Conservation (phyloP, 495 filamentous ascomycete genomes). For the Durotheca rogersii region DNA sequence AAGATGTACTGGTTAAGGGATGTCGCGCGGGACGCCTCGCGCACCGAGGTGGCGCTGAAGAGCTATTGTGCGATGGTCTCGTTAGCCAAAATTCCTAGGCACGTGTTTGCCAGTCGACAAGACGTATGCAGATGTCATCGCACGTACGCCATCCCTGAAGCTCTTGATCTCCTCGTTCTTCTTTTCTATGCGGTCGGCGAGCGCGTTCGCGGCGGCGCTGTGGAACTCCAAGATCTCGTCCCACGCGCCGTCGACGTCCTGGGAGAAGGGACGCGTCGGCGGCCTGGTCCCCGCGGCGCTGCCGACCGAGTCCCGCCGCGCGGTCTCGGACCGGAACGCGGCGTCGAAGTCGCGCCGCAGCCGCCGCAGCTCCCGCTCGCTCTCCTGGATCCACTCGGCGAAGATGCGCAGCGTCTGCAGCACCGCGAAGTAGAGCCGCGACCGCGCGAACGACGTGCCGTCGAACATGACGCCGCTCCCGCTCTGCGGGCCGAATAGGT, state of each 20-base stretch:
- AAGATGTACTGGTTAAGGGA: conserved; percentile 61
- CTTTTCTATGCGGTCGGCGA: conserved; percentile 24
- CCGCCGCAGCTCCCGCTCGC: conserved; percentile 35
- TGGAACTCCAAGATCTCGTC: conserved; percentile 31
- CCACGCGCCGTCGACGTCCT: conserved; percentile 41
- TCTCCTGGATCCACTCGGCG: conserved; percentile 33
- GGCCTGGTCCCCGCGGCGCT: neutral
- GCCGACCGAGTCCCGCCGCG: conserved; percentile 6
- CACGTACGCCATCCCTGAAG: conserved; percentile 26
- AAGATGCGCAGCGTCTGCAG: conserved; percentile 20
- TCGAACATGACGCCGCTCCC: conserved; percentile 14
- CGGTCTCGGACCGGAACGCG: neutral
- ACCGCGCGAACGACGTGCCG: conserved; percentile 19
- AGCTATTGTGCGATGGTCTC: conserved; percentile 11
- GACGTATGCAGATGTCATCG: no score
- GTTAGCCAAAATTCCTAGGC: conserved; percentile 1
- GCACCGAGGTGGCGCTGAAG: conserved; percentile 53
- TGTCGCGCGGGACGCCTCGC: conserved; percentile 57
- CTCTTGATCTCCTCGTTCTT: conserved; percentile 29
- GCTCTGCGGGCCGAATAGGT: conserved; percentile 12
- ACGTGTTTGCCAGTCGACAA: no score
- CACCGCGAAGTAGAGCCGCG: conserved; percentile 18
- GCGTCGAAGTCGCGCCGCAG: conserved; percentile 22
- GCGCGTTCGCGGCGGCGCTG: neutral
- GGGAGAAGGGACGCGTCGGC: conserved; percentile 27